Evolutionary conservation across 2,329 filamentous ascomycete species (phyloP).

Genomic region (Fusarium austroafricanum): DNA sequence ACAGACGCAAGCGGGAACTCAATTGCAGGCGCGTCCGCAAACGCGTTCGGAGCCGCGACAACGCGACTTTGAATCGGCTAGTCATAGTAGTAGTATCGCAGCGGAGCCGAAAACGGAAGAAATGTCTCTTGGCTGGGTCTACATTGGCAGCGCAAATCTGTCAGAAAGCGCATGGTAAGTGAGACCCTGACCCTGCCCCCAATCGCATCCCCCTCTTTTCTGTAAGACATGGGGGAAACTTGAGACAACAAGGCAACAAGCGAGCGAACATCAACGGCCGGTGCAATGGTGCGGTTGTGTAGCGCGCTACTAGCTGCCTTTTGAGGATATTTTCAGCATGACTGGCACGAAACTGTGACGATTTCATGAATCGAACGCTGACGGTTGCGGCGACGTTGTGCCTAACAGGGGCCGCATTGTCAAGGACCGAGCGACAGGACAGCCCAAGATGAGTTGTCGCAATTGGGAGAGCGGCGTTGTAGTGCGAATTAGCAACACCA

Average conservation of each 20-base stretch:
- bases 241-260: slow-evolving; percentile 38
- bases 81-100: neutral
- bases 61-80: slow-evolving; percentile 19
- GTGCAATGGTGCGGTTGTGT: slow-evolving; percentile 35
- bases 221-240: slow-evolving; percentile 41
- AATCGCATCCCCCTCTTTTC: slow-evolving; percentile 21
- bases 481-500: slow-evolving; percentile 63
- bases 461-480: slow-evolving; percentile 98
- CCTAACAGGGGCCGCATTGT: slow-evolving; percentile 77
- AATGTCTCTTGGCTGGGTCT: slow-evolving; percentile 73
- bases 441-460: slow-evolving; percentile 81
- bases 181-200: slow-evolving; percentile 26
- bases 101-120: slow-evolving; percentile 39
- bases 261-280: slow-evolving; percentile 37
- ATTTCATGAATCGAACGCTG: slow-evolving; percentile 42
- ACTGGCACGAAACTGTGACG: slow-evolving; percentile 36
- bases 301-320: slow-evolving; percentile 33
- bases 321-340: slow-evolving; percentile 29
- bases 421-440: slow-evolving; percentile 73
- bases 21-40: slow-evolving; percentile 24
- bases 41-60: slow-evolving; percentile 28
- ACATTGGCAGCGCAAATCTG: slow-evolving; percentile 90
- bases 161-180: slow-evolving; percentile 90
- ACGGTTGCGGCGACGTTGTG: slow-evolving; percentile 33
- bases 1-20: slow-evolving; percentile 28